Base-by-base conservation (phyloP, 371 early-diverging fungal species). In the Apophysomyces ossiformis region DNA sequence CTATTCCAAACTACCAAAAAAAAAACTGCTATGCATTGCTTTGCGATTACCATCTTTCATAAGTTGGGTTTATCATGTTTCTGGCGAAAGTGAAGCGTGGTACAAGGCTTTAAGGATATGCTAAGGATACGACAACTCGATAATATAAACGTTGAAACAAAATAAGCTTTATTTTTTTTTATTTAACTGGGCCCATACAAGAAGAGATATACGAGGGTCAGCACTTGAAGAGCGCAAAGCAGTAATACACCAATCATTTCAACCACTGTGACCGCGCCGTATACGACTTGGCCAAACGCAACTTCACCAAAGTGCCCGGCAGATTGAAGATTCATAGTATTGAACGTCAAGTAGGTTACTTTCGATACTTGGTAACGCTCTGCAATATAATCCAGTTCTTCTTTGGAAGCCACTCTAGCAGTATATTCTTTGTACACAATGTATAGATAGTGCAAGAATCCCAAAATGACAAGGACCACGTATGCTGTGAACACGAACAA, bases 241-340 rank as follows among this genome's bases (percentile, higher is more conserved):
- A 45, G 46, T 13, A 45, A 13, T n/a, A 45, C 15, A 45, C 13
- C 13, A 9, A 45, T 45, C 13, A 18, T 21, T 50, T 50, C 9
- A 26, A n/a, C 0, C 26, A 50, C 90, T 71, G 77, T 90, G 38
- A 78, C 86, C 35, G 63, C 90, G 13, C 16, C 15, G 46, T 45
- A 45, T 7, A 18, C 21, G 90, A 90, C 5, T 89, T 82, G 71
- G 90, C 89, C 64, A 91, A 92, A 72, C 82, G 89, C 4, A 64
- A 90, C 50, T 89, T 45, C 90, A 61, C 70, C 71, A 12, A 58
- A 66, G 9, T 58, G 79, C 4, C 39, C 66, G 11, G 59, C 72
- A 37, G 13, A 69, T 76, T 3, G 71, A 83, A 44, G 18, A 68
- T 18, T 39, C 74, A 37, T 68, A 45, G 46, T 83, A 73, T 68